A percentile compares a stretch with the other conserved stretches of the same genome.
Conservation (phyloP, 1,284 basidiomycete species). For the Taiwanofungus camphoratus region DNA sequence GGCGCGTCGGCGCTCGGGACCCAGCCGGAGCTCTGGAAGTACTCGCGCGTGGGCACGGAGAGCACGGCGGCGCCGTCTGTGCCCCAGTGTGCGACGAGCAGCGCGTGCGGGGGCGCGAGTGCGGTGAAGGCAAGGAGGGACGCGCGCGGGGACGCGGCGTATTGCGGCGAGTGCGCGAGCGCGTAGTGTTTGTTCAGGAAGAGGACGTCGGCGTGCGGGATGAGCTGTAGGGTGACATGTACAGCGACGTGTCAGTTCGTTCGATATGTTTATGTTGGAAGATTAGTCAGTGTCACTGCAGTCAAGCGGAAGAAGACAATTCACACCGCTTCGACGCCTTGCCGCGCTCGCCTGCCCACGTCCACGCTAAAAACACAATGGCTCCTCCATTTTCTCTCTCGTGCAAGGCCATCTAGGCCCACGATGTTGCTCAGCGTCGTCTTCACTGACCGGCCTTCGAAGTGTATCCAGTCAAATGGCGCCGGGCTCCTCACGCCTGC, state of each 20-base stretch:
- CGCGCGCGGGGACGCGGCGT: slow-evolving; percentile 59
- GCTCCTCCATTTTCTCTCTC: slow-evolving; percentile 73
- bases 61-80: slow-evolving; percentile 70
- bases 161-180: slow-evolving; percentile 48
- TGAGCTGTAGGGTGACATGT: slow-evolving; percentile 47
- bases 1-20: slow-evolving; percentile 29
- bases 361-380: slow-evolving; percentile 77
- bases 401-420: slow-evolving; percentile 71
- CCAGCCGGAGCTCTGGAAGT: slow-evolving; percentile 79
- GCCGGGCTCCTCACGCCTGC: slow-evolving; percentile 53
- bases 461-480: slow-evolving; percentile 80
- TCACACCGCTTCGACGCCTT: slow-evolving; percentile 74
- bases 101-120: slow-evolving; percentile 60
- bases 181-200: slow-evolving; percentile 70
- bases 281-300: too few species aligned
- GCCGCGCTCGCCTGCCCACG: slow-evolving; percentile 60
- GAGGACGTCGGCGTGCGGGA: slow-evolving; percentile 72
- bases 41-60: slow-evolving; percentile 76
- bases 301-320: slow-evolving; percentile 14
- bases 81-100: slow-evolving; percentile 77
- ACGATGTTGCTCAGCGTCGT: slow-evolving; percentile 71
- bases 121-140: slow-evolving; percentile 68
- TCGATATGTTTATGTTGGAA: too few species aligned
- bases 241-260: too few species aligned
- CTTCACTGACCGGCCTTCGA: slow-evolving; percentile 70